phyloP scores from a whole-genome alignment of 306 rosid genomes.

The Fragaria vesca region DNA sequence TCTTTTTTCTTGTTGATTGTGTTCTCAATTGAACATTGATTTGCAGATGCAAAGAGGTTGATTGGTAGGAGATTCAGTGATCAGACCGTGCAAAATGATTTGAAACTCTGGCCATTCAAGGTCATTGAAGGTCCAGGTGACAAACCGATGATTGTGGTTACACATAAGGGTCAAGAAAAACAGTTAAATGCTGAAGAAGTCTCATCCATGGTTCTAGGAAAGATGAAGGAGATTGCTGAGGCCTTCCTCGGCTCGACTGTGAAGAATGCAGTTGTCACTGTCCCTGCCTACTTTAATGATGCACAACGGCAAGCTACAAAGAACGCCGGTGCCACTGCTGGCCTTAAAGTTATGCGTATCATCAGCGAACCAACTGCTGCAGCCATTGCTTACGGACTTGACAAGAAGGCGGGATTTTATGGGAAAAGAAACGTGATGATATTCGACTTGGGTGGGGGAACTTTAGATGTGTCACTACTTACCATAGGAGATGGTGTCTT shows the following conservation, averaged over 20 bases:
- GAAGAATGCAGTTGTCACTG: not conserved
- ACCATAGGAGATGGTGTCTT: no score
- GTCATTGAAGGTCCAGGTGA: not conserved
- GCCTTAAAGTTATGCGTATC: no score
- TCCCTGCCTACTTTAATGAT: not conserved
- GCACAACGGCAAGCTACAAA: no score
- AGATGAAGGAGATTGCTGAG: not conserved
- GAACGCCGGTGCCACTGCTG: no score
- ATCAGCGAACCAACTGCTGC: no score
- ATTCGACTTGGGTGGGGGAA: no score
- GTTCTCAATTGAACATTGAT: no score
- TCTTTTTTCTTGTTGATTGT: no score
- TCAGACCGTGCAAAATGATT: not conserved
- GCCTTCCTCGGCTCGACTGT: not conserved
- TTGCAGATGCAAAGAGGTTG: not conserved
- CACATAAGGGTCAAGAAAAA: not conserved
- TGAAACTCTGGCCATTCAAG: conserved; percentile 7
- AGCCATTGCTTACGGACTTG: no score
- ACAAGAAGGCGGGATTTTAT: no score
- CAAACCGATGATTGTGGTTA: not conserved
- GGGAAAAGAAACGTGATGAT: no score
- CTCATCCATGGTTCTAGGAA: not conserved
- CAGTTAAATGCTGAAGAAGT: not conserved
- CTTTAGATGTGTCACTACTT: no score
- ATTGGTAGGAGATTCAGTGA: not conserved